phyloP scores from a whole-genome alignment of 179 eudicot species.

The Silene vulgaris region DNA sequence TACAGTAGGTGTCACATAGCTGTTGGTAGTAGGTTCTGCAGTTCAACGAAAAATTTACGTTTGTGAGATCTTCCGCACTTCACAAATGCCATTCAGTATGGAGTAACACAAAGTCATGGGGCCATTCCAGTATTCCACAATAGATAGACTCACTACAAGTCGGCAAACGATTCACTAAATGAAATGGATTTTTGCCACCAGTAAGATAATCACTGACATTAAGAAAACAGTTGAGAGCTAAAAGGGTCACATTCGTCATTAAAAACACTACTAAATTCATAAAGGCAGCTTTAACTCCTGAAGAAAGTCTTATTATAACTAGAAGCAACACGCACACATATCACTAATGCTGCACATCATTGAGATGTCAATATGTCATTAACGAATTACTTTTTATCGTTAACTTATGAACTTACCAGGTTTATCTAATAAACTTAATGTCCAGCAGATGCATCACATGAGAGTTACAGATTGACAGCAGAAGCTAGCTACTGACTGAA shows the following conservation, averaged over 20 bases:
- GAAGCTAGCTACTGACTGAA: not conserved
- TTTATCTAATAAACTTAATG: not conserved
- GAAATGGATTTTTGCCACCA: no score
- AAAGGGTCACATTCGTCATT: not conserved
- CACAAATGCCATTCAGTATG: not conserved
- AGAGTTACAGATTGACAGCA: not conserved
- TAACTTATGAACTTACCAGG: not conserved
- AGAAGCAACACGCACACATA: conserved; percentile 6
- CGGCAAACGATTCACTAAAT: no score
- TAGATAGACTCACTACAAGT: no score
- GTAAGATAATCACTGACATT: no score
- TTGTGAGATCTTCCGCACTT: not conserved
- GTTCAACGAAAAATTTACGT: conserved; percentile 6
- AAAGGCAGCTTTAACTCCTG: no score
- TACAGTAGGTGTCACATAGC: conserved; percentile 24
- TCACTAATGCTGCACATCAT: not conserved
- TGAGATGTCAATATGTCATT: no score
- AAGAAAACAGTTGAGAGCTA: no score
- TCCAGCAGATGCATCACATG: not conserved
- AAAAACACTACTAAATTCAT: no score
- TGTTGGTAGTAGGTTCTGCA: conserved; percentile 44
- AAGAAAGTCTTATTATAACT: not conserved
- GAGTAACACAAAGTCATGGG: no score
- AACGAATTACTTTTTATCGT: not conserved
- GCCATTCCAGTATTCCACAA: no score